These are phyloP conservation scores for Grigorovia transvaalensis DNA, from an alignment of 805 yeast genomes.

Conservation along the genomic window DNA sequence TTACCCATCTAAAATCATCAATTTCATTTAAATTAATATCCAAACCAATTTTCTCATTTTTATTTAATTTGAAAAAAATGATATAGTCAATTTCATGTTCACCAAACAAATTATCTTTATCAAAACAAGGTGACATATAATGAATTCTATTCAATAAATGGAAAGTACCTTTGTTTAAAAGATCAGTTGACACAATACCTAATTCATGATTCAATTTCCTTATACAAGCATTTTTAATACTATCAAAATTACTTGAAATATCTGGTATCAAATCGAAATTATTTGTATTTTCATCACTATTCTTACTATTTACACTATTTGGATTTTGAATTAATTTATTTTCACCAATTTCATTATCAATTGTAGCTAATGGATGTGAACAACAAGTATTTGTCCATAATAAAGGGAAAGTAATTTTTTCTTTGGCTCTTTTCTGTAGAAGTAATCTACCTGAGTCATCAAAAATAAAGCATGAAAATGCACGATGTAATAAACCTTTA, in stretches of 20 bases:
- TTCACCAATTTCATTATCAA: conserved; percentile 68
- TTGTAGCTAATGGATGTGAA: conserved; percentile 81
- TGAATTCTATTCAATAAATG: conserved; percentile 88
- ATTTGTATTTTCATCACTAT: background rate
- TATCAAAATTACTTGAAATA: conserved; percentile 53
- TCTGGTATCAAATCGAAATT: conserved; percentile 4
- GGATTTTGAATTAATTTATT: conserved; percentile 8
- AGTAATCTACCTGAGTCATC: conserved; percentile 65
- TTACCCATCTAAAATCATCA: conserved; percentile 67
- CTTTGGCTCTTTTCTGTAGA: conserved; percentile 91
- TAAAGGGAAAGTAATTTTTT: conserved; percentile 90
- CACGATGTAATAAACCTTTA: conserved; percentile 82
- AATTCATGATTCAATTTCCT: conserved; percentile 89
- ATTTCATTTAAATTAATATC: conserved; percentile 75
- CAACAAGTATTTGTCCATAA: conserved; percentile 99
- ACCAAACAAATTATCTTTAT: conserved; percentile 58
- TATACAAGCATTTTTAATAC: conserved; percentile 81
- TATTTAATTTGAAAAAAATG: conserved; percentile 54
- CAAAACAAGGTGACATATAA: conserved; percentile 76
- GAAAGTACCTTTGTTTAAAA: conserved; percentile 56
- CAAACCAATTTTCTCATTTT: conserved; percentile 36
- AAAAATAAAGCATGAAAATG: conserved; percentile 91
- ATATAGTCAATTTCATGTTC: conserved; percentile 97
- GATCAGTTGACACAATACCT: conserved; percentile 55
- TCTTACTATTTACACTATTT: conserved; percentile 7